Evolutionary conservation across 208 protist species (phyloP).

Genomic region (Trypanosoma mega): DNA sequence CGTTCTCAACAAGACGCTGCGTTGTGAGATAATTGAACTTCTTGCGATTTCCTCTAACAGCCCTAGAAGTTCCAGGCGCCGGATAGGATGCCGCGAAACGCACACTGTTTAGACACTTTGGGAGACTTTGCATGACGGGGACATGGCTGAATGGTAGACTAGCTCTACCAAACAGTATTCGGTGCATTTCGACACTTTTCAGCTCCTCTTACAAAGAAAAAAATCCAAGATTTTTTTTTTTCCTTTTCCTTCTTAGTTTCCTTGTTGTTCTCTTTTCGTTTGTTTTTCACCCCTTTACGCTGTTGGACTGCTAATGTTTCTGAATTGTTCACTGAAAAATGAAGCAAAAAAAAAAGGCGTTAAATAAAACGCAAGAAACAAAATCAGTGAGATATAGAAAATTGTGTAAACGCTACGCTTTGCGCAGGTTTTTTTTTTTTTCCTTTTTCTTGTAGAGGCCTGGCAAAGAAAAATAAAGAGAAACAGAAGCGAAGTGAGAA

Average conservation of each 20-base stretch:
- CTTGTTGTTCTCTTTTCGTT: neutral
- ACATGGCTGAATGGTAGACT: no score
- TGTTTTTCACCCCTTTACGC: neutral
- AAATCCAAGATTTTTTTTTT: slow-evolving; percentile 8
- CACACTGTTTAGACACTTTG: neutral
- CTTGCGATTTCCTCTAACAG: slow-evolving; percentile 30
- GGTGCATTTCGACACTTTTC: no score
- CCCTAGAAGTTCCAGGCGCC: slow-evolving; percentile 19
- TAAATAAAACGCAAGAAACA: slow-evolving; percentile 22
- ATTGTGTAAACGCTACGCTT: neutral
- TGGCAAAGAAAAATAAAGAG: slow-evolving; percentile 11
- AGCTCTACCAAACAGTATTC: no score
- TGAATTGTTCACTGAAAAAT: neutral
- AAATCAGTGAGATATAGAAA: slow-evolving; percentile 7
- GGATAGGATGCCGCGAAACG: slow-evolving; percentile 52
- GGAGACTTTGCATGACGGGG: no score
- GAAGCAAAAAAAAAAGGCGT: slow-evolving; percentile 8
- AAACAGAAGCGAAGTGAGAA: slow-evolving; percentile 2
- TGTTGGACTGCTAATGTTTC: neutral
- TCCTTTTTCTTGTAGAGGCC: neutral
- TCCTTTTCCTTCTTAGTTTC: neutral
- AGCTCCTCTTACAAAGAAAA: neutral
- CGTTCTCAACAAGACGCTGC: slow-evolving; percentile 37
- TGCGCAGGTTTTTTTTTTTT: neutral
- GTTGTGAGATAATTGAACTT: slow-evolving; percentile 83